Evolutionary conservation across 202 grass and related monocot genomes (phyloP), one percentile per base, ranked within the genome.

Genomic region (Bolboschoenoplectus hybrid): DNA sequence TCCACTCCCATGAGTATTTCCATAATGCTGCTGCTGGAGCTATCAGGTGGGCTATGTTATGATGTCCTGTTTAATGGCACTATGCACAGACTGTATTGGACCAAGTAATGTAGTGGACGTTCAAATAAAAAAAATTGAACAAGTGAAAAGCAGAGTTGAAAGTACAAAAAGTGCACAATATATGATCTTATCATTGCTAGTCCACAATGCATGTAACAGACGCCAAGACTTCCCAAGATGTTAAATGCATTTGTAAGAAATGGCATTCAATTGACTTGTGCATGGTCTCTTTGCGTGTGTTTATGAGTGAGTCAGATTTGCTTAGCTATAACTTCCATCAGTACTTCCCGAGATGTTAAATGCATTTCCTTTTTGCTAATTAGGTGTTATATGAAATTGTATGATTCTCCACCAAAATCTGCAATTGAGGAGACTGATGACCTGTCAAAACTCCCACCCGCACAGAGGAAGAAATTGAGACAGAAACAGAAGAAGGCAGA

Each of bases 401-500:
- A 94, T 73, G 97, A 99, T 89, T 94, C 81, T 88, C 97, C 97
- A 90, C 39, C 87, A 85, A 99, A 99, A 89, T 91, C 91, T 58
- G 80, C 91, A 36, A 79, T 55, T 47, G 91, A 99, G 62, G 97
- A 97, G 88, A 80, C 85, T 72, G 97, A 97, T 76, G 93, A 99
- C 76, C 89, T 99, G 76, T 92, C 94, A 89, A 97, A 94, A 81
- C 82, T 99, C 68, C 92, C 92, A 78, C 89, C 97, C 86, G 93
- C 94, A 64, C 94, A 99, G 65, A 94, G 94, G 88, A 99, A 99
- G 85, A 99, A 99, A 83, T 87, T 99, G 89, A 97, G 92, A 52
- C 97, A 97, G 90, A 99, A 99, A 68, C 94, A 99, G 81, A 99
- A 97, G 65, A 99, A 99, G 40, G 97, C 94, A 32, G 97, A 97